Evolutionary conservation across 495 filamentous ascomycete species (phyloP), one percentile per base, ranked within the genome.

Genomic region (Penicillium ochrochloron): DNA sequence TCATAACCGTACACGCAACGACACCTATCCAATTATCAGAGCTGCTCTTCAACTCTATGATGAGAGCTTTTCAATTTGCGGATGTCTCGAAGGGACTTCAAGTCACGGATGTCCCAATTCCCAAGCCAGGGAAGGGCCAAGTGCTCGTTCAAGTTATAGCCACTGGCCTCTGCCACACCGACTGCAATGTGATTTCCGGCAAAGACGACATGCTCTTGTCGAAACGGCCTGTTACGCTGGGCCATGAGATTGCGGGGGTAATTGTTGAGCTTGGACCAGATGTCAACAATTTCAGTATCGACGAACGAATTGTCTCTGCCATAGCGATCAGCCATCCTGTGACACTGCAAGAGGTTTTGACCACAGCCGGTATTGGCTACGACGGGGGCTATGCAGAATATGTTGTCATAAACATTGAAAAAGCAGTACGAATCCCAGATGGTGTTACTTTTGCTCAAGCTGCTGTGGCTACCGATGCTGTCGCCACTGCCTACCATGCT

Each of bases 401-500:
- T 14, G 48, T 14, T 23, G 48, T 51, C 48, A 9, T 27, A 6
- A 21, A 21, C 19, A 14, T 27, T 5, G 7, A 8, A 14, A 51
- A 23, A n/a, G 19, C 21, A 21, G 10, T 51, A 8, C 48, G 19
- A 14, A 51, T 51, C 14, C 48, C 48, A 5, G 48, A 27, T 7
- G 14, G 48, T 25, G 19, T 51, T 1, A 51, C 19, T 27, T 51
- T 21, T 7, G 48, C n/a, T 21, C 48, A 51, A 51, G 48, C 48
- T 10, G 48, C 48, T 25, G 48, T 51, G 19, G 48, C 48, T 27
- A 51, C 48, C 6, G 48, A 51, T 15, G n/a, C 48, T 7, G 19
- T 51, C 48, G 48, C 21, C 19, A 51, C 48, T 21, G 48, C 48
- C 21, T 51, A 51, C 19, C 48, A 51, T 51, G 48, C 48, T 25